Evolutionary conservation across 2,329 filamentous ascomycete species (phyloP).

Genomic region (Ramularia collo-cygni): DNA sequence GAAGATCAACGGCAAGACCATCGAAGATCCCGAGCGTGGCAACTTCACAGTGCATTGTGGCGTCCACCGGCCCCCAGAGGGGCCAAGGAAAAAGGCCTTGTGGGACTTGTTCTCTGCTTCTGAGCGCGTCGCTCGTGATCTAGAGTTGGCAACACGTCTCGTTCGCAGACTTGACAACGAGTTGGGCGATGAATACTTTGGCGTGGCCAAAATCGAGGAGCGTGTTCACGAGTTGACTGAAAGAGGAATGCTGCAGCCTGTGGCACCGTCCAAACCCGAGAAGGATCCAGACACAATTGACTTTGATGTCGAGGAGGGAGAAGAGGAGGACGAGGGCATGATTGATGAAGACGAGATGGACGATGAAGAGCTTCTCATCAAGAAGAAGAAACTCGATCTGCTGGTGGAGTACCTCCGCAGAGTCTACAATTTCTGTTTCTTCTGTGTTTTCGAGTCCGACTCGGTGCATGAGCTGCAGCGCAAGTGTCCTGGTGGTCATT

Average conservation of each 20-base stretch:
- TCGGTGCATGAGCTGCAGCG: slow-evolving; percentile 91
- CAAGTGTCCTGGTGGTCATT: slow-evolving; percentile 95
- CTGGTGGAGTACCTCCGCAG: slow-evolving; percentile 93
- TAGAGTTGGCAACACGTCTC: slow-evolving; percentile 73
- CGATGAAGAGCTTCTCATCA: slow-evolving; percentile 78
- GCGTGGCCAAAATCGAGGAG: slow-evolving; percentile 73
- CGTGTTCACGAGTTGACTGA: slow-evolving; percentile 73
- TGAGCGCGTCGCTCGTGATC: slow-evolving; percentile 85
- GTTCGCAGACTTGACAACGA: slow-evolving; percentile 80
- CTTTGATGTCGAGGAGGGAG: slow-evolving; percentile 69
- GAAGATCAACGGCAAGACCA: slow-evolving; percentile 95
- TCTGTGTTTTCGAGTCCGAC: slow-evolving; percentile 97
- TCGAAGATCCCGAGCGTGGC: slow-evolving; percentile 85
- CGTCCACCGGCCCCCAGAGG: slow-evolving; percentile 80
- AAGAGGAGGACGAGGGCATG: slow-evolving; percentile 46
- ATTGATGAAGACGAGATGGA: slow-evolving; percentile 67
- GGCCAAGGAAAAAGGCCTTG: slow-evolving; percentile 86
- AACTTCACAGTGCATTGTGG: slow-evolving; percentile 98
- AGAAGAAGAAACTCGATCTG: slow-evolving; percentile 96
- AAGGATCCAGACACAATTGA: slow-evolving; percentile 57
- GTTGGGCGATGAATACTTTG: slow-evolving; percentile 69
- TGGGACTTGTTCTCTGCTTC: slow-evolving; percentile 96
- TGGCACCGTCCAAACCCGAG: slow-evolving; percentile 44
- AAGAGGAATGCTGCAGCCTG: slow-evolving; percentile 69
- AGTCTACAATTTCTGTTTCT: slow-evolving; percentile 99